Base-by-base conservation (phyloP, 352 stramenopile genomes). In the Pythium scleroteichum region DNA sequence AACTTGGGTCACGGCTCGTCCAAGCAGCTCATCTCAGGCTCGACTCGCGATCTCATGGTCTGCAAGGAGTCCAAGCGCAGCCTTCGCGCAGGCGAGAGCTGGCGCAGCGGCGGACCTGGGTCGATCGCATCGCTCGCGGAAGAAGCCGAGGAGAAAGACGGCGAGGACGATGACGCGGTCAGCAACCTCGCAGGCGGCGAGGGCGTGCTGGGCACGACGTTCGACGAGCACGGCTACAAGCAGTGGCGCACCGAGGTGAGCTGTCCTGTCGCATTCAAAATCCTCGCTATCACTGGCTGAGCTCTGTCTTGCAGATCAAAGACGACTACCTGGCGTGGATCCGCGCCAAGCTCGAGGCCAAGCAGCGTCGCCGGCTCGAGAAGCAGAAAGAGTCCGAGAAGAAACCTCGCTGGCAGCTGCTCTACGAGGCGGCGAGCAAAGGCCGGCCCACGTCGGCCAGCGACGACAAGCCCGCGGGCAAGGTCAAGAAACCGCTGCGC, bases 251-350 rank as follows among this genome's bases (percentile, higher is more conserved):
- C 79, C 4, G 72, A 80, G 51, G 72, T 78, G 17, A 38, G 52
- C 35, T 29, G 16, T 14, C 2, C 0, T 53, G 20, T 1, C 4
- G 6, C 13, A 51, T 14, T 8, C 8, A 35, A 24, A 23, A 7
- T 24, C 2, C 35, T n/a, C 2, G n/a, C n/a, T n/a, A 24, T 8
- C 9, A 3, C 26, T 13, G 19, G 5, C 16, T 44, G 17, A 2
- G 46, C 14, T 12, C 3, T 44, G 33, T 5, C 22, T n/a, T 2
- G 2, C 50, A 87, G 62, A 73, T 88, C 35, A 87, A 92, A 65
- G 76, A 83, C 16, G 78, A 92, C 66, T 92, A 92, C 52, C 45
- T 92, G 39, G 76, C 72, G 49, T 90, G 82, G 82, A 55, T 90
- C 40, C 79, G 76, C 38, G 76, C 76, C 47, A 88, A 88, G 56